phyloP scores from a whole-genome alignment of 78 protist genomes.

The Dictyostelium intermedium region DNA sequence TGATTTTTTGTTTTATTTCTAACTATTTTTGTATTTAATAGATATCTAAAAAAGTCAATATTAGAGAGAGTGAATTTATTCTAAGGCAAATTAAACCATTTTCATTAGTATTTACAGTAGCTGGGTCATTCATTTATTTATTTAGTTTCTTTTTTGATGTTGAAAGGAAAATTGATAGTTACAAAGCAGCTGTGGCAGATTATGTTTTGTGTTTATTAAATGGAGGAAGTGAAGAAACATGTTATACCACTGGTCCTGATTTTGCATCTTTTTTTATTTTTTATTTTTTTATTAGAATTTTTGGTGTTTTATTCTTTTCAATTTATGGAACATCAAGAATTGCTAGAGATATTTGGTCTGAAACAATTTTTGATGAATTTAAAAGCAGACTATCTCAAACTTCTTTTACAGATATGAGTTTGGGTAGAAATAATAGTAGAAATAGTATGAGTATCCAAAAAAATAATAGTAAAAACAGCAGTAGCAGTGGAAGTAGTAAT shows the following conservation, averaged over 20 bases:
- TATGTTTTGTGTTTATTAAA: not conserved
- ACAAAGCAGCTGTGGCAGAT: not conserved
- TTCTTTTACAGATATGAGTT: not conserved
- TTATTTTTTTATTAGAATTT: not conserved
- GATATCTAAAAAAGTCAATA: conserved; percentile 7
- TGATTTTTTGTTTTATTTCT: too few relatives aligned
- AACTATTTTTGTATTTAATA: not conserved
- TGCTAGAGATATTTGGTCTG: not conserved
- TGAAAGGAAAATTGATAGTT: not conserved
- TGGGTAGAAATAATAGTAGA: not conserved
- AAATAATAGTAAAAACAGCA: not conserved
- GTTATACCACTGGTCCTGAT: not conserved
- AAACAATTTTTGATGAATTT: not conserved
- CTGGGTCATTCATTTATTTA: conserved; percentile 5
- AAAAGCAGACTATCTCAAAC: not conserved
- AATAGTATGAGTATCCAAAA: not conserved
- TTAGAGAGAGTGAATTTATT: conserved; percentile 6
- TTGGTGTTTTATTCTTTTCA: not conserved
- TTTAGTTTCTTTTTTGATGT: not conserved
- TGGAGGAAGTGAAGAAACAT: not conserved
- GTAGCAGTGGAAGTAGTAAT: not conserved
- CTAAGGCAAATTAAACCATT: conserved; percentile 38
- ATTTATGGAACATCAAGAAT: not conserved
- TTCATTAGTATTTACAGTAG: not conserved
- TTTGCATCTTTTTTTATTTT: not conserved